These are phyloP conservation scores for Ichthyophthirius multifiliis DNA, from an alignment of 169 alveolate species.

Conservation along the genomic window DNA sequence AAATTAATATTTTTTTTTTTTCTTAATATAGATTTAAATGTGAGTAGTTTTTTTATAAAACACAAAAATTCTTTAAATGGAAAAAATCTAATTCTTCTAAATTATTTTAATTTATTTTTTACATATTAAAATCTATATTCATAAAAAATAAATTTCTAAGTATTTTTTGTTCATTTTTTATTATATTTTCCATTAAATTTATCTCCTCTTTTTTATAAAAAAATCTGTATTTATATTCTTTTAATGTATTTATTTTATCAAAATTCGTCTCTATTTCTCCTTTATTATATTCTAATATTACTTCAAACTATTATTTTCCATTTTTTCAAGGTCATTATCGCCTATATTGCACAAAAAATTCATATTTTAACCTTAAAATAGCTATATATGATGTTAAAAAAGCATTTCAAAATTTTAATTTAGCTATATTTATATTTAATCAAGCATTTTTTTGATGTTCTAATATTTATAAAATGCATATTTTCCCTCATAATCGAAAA, in stretches of 20 bases:
- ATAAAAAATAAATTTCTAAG: too few species aligned
- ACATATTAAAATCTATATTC: too few species aligned
- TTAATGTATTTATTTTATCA: too few species aligned
- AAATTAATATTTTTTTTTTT: background rate
- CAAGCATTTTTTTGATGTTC: background rate
- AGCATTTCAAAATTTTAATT: background rate
- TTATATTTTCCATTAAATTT: too few species aligned
- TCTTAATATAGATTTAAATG: background rate
- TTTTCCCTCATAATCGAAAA: constrained; percentile 1
- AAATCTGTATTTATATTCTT: too few species aligned
- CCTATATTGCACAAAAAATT: background rate
- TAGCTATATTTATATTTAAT: background rate
- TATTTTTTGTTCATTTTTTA: too few species aligned
- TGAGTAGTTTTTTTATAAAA: too few species aligned
- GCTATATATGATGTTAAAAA: background rate
- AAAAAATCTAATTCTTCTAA: too few species aligned
- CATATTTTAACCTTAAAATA: background rate
- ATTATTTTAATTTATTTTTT: background rate
- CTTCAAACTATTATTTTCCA: background rate
- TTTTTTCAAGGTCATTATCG: background rate
- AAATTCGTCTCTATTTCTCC: background rate
- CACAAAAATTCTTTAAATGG: too few species aligned
- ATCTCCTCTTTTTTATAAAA: too few species aligned
- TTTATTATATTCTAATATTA: background rate
- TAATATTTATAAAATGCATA: background rate